Evolutionary conservation across 1,284 basidiomycete species (phyloP), one percentile per base, ranked within the genome.

Genomic region (Sutorius eximius): DNA sequence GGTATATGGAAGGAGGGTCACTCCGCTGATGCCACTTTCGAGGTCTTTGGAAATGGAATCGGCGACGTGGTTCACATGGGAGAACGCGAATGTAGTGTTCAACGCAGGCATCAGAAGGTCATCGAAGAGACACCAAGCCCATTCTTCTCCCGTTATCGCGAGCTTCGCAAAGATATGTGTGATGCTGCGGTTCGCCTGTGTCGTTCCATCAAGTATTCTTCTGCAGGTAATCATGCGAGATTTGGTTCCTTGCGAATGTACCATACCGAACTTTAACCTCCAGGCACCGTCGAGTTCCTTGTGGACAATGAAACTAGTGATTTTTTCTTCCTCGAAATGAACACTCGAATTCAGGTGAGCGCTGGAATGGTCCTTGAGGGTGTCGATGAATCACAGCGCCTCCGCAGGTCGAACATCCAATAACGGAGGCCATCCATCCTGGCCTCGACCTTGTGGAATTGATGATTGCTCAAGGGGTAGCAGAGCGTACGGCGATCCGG

Each of bases 311-410:
- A 71, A 0, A 78, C 76, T 0, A 76, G 75, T 0, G 66, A 75
- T 9, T 89, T 86, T 69, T 89, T 80, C 73, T 91, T 90, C 62
- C 75, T 91, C 18, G 88, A 91, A 67, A 84, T 89, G 80, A 90
- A 91, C 59, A 83, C 86, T 0, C 77, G 86, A 7, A 79, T 89
- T 51, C 86, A 87, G 71, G 81, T 79, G 59, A 51, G 70, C 49
- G 22, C 37, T 15, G 29, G 12, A 16, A 22, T 50, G n/a, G 27
- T 33, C 8, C 32, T 3, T 36, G 18, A 42, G 42, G 18, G 18
- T 13, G 36, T 24, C 16, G 18, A 34, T 51, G 5, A 41, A 45
- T 45, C 46, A 53, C 20, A 32, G 33, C 11, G 2, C 12, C 20
- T 50, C 33, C 20, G 13, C 33, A 83, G 77, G 87, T 89, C 16